Base-by-base conservation (phyloP, 169 alveolate genomes). In the Plasmodium malariae region DNA sequence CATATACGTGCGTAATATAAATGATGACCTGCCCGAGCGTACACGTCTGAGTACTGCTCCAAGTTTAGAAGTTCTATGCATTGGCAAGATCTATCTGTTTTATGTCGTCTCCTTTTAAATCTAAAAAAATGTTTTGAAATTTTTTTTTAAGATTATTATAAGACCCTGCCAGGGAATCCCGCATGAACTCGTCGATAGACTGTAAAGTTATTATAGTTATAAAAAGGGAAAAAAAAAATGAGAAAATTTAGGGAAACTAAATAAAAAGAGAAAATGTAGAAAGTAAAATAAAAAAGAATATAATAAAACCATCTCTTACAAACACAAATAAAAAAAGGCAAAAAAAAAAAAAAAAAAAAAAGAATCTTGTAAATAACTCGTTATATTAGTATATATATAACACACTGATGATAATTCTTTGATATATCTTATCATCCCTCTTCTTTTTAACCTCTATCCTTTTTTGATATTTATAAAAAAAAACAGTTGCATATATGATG, bases 391-490 rank as follows among this genome's bases (percentile, higher is more conserved):
- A n/a, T n/a, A n/a, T n/a, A n/a, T n/a, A n/a, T n/a, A n/a, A n/a
- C n/a, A n/a, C n/a, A n/a, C n/a, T n/a, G n/a, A n/a, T n/a, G n/a
- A n/a, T n/a, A n/a, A n/a, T n/a, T n/a, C n/a, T n/a, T n/a, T n/a
- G n/a, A n/a, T n/a, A n/a, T n/a, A n/a, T n/a, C n/a, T n/a, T n/a
- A n/a, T 7, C 19, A n/a, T 69, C 36, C 40, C 65, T 5, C 28
- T 30, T 19, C 17, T 60, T 48, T 51, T 60, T 80, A 48, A 80
- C 90, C 80, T 7, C 34, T 24, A 49, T n/a, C 26, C 37, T 43
- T 70, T 67, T 80, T 11, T 65, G 90, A 67, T 80, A 54, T 60
- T 80, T 80, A 54, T 59, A 67, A 80, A 80, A 80, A 17, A 80
- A 80, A 34, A 80, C 70, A 17, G 90, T 63, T 55, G 83, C 55